phyloP scores from a whole-genome alignment of 345 rosid genomes.

The Heritiera fomes region DNA sequence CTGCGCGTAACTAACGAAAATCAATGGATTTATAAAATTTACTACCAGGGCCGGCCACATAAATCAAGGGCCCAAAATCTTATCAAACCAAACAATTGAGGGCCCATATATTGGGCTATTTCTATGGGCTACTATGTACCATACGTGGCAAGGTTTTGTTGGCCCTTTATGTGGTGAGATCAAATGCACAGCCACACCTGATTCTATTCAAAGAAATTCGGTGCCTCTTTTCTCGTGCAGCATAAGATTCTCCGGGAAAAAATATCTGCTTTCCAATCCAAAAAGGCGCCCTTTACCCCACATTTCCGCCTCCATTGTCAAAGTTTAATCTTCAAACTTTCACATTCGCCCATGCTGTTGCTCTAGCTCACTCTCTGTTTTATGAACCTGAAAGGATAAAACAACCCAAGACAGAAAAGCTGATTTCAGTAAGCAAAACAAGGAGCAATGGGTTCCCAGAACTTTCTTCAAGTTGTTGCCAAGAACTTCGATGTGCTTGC shows the following conservation, averaged over 20 bases:
- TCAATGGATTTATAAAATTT: too few relatives aligned
- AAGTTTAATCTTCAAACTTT: conserved; percentile 19
- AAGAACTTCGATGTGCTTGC: conserved; percentile 83
- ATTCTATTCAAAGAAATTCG: conserved; percentile 31
- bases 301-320: conserved; percentile 14
- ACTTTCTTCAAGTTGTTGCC: conserved; percentile 62
- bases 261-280: conserved; percentile 16
- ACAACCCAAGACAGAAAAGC: not conserved
- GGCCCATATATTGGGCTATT: not conserved
- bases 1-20: too few relatives aligned
- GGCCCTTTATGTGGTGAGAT: not conserved
- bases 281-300: conserved; percentile 23
- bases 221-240: conserved; percentile 60
- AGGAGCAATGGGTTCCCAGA: conserved; percentile 46
- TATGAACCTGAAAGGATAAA: not conserved
- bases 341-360: conserved; percentile 7
- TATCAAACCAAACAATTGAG: not conserved
- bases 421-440: not conserved
- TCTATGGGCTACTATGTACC: not conserved
- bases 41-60: not conserved
- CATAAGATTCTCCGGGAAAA: conserved; percentile 24
- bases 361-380: conserved; percentile 3
- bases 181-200: not conserved
- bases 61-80: not conserved
- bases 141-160: not conserved